Base-by-base conservation (phyloP, 163 green algal species). In the Scenedesmus sp. region DNA sequence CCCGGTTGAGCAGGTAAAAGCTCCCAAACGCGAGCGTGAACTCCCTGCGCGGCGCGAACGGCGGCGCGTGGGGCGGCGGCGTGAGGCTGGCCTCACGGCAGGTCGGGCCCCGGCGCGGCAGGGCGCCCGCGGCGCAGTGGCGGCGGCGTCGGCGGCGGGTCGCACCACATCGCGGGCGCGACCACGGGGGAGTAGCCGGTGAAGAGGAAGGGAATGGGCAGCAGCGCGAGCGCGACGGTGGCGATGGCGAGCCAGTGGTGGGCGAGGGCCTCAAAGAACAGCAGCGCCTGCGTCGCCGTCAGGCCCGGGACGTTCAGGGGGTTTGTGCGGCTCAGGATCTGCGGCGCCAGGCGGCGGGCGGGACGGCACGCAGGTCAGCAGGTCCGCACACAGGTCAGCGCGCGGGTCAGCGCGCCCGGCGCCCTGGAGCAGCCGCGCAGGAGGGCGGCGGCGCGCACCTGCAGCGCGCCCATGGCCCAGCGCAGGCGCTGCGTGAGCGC, bases 391-490 rank as follows among this genome's bases (percentile, higher is more conserved):
- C 39, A 47, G n/a, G 39, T 47, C 39, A 47, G 39, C 39, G 10
- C n/a, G n/a, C n/a, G n/a, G n/a, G n/a, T n/a, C n/a, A n/a, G n/a
- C n/a, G n/a, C n/a, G n/a, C n/a, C n/a, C n/a, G n/a, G n/a, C n/a
- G n/a, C n/a, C n/a, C n/a, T n/a, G n/a, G n/a, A n/a, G n/a, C n/a
- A n/a, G n/a, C n/a, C n/a, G n/a, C n/a, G n/a, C n/a, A n/a, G n/a
- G n/a, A n/a, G n/a, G n/a, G n/a, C n/a, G n/a, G 6, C 39, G 39
- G 7, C 39, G 10, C 47, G 1, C 34, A 78, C 70, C 84, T 89
- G 85, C 34, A 90, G 77, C 0, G 75, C 76, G 15, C 85, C 85
- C 75, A 85, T 91, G 26, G 84, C 72, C 87, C 86, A 90, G 28
- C 85, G 83, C 54, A 89, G 65, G 1, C 86, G 66, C 73, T 91